Base-by-base conservation (phyloP, 208 protist genomes). In the Leishmania aethiopica region DNA sequence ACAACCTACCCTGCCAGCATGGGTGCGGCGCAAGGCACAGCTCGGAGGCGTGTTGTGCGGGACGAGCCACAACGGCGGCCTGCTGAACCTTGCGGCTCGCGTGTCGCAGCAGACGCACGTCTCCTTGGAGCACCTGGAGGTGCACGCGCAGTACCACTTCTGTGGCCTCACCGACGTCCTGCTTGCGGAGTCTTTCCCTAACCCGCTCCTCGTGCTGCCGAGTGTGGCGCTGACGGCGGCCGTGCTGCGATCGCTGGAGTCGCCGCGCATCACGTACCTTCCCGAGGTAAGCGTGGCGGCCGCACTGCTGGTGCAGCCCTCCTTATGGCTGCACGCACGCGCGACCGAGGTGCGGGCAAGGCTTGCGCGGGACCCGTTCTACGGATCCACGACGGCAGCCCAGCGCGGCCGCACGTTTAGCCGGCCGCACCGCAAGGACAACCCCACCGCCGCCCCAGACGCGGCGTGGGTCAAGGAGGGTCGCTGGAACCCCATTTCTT, bases 161-260 rank as follows among this genome's bases (percentile, higher is more conserved):
- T 95, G 93, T 77, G 92, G 91, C 19, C 84, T 96, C 42, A 96
- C 94, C 17, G 94, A 97, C 75, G 90, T 96, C 1, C 81, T 97
- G 45, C 79, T 97, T 42, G 85, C 90, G 11, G 85, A 84, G 19
- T 92, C 89, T 66, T 97, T 95, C 82, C 91, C 93, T 1, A 88
- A 95, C 67, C 88, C 92, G 51, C 69, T 83, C 28, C 77, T 89
- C 17, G 92, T 96, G 51, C 78, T 97, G 74, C 91, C 94, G 35
- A 88, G 77, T 59, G 84, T 89, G 47, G 94, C 94, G 53, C 76
- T 97, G 37, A 51, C 81, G 8, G 86, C 76, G 62, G 94, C 92
- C 1, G 55, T 97, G 45, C 86, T 94, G 82, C 89, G 88, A 2
- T 86, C 89, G n/a, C 64, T 97, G 25, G 86, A 87, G 13, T 94